Evolutionary conservation across 1,139 yeast genomes (phyloP).

Genomic region (Sugiyamaella japonica): DNA sequence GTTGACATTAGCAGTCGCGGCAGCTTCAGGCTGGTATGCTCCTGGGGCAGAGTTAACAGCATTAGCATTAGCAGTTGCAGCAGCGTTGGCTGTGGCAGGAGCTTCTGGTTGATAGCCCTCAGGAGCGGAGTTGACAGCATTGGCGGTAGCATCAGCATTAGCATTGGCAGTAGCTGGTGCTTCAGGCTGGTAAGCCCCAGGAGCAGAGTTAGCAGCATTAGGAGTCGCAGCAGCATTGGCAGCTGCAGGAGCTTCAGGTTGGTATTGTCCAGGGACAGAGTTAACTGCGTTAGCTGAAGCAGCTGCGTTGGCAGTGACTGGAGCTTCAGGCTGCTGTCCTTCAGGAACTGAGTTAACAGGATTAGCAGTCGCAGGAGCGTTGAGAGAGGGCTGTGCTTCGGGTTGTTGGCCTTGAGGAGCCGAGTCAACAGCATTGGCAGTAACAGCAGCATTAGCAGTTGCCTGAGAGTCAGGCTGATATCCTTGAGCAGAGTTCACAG

Average conservation of each 20-base stretch:
- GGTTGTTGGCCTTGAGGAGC: neutral
- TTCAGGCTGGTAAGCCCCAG: neutral
- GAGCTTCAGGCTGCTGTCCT: neutral
- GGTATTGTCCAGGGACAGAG: neutral
- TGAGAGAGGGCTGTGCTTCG: neutral
- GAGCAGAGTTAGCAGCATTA: neutral
- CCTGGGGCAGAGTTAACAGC: too few relatives aligned
- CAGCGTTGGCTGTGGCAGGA: neutral
- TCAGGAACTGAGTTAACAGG: neutral
- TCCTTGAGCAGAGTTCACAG: too few relatives aligned
- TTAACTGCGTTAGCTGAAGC: neutral
- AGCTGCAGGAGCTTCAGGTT: neutral
- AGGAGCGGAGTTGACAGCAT: neutral
- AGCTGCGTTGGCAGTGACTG: neutral
- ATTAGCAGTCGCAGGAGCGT: neutral
- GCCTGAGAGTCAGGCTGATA: too few relatives aligned
- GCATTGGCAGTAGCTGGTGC: neutral
- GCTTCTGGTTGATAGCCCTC: too few relatives aligned
- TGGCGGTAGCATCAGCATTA: neutral
- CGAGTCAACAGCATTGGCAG: neutral
- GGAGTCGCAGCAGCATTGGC: neutral
- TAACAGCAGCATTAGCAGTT: neutral
- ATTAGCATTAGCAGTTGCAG: too few relatives aligned
- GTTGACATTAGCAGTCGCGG: neutral
- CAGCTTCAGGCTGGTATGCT: too few relatives aligned